Conservation (phyloP, 768 basidiomycete genomes). For the Phanerochaete sordida region DNA sequence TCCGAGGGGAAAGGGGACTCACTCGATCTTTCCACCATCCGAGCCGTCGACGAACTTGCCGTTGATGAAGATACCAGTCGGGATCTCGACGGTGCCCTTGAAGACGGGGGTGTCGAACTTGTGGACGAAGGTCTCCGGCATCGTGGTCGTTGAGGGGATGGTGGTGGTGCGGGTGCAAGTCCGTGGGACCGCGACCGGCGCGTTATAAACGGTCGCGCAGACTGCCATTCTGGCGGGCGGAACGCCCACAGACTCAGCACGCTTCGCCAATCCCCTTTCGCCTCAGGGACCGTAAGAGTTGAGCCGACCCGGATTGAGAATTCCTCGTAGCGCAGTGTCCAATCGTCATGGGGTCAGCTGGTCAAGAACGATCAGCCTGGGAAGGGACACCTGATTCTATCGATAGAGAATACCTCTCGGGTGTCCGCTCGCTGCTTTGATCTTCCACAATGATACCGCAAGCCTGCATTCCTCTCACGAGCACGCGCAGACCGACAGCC, state of each 20-base stretch:
- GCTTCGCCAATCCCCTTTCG: not conserved
- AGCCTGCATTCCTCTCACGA: not conserved
- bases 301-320: not conserved
- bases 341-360: slow-evolving; percentile 1
- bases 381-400: not conserved
- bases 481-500: no score
- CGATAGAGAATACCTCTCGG: not conserved
- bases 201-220: not conserved
- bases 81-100: slow-evolving; percentile 55
- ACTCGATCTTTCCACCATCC: slow-evolving; percentile 66
- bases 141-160: slow-evolving; percentile 19
- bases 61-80: slow-evolving; percentile 71
- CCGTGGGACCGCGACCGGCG: not conserved
- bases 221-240: not conserved
- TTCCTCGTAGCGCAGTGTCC: not conserved
- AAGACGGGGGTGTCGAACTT: slow-evolving; percentile 49
- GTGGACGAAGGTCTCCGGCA: slow-evolving; percentile 44
- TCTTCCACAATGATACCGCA: not conserved
- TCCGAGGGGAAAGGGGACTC: slow-evolving; percentile 22
- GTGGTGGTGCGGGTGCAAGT: not conserved
- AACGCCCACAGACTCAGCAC: no score
- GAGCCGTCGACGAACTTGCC: slow-evolving; percentile 62
- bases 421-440: no score
- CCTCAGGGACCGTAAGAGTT: not conserved
- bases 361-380: not conserved